Evolutionary conservation across 768 basidiomycete species (phyloP), one percentile per base, ranked within the genome.

Genomic region (Suillus subaureus): DNA sequence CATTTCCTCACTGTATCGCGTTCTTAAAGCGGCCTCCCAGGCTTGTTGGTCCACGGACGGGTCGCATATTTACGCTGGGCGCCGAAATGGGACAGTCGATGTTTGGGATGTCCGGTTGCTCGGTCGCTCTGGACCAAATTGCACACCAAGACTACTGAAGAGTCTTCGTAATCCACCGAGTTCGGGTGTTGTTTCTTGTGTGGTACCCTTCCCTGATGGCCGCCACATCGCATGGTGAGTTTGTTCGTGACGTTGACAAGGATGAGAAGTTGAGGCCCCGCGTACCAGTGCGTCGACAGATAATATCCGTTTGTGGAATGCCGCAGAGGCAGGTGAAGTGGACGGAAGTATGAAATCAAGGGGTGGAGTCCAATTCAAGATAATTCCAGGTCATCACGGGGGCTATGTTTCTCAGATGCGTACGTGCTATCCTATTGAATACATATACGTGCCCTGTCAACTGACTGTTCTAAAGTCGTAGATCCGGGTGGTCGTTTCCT

Each of bases 1-100:
- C 52, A 37, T 26, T 31, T 61, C 49, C 23, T 39, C 13, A 63
- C 52, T 21, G 52, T 31, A 67, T 64, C 42, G 63, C 56, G 55
- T 57, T 49, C 35, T 28, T 49, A 21, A 12, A 64, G 61, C 33
- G 35, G 6, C 43, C 72, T 69, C 47, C 51, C 71, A 99, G 96
- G 96, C 96, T 18, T 96, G 92, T 75, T 99, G 97, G 96, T 95
- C 94, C 6, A 84, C 88, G 3, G 89, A 94, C 68, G 96, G 97
- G 18, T 84, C 83, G 5, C 92, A 96, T 67, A 88, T 99, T 54
- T 93, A 93, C 74, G 96, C 93, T 15, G 96, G 97, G 11, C 83
- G 97, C 69, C 84, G 96, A 58, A 96, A 96, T 69, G 93, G 93
- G 28, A 89, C 91, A 1, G 86, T 99, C 60, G 94, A 97, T 72